Conservation (phyloP, 306 rosid species). For the Fragaria nilgerrensis region DNA sequence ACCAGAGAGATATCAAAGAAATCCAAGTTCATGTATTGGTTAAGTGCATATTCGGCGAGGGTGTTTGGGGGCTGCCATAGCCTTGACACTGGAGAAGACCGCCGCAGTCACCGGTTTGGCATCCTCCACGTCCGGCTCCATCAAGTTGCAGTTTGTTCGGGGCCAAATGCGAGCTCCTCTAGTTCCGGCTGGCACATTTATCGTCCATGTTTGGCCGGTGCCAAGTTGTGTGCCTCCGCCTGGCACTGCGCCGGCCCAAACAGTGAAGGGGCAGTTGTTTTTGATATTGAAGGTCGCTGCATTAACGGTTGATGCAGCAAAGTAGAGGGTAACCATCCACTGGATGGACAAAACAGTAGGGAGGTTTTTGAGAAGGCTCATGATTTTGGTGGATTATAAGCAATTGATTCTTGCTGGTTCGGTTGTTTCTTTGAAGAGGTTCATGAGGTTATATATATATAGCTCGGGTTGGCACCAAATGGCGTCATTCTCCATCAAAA, state of each 20-base stretch:
- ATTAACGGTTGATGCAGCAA: background rate
- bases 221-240: background rate
- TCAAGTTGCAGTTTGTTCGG: background rate
- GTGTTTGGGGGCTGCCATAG: background rate
- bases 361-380: background rate
- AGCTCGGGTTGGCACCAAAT: too few relatives aligned
- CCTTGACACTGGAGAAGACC: background rate
- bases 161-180: background rate
- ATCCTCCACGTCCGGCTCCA: background rate
- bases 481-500: too few relatives aligned
- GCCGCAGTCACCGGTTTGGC: background rate
- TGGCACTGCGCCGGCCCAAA: background rate
- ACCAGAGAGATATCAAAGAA: background rate
- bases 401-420: too few relatives aligned
- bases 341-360: background rate
- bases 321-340: background rate
- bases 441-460: too few relatives aligned
- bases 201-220: background rate
- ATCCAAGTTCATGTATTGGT: background rate
- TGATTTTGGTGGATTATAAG: too few relatives aligned
- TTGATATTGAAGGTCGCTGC: background rate
- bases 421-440: too few relatives aligned
- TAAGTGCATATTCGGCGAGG: background rate
- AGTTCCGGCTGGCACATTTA: background rate
- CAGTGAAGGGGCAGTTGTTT: background rate